Evolutionary conservation across 805 yeast genomes (phyloP).

Genomic region (Yarrowia porcina): DNA sequence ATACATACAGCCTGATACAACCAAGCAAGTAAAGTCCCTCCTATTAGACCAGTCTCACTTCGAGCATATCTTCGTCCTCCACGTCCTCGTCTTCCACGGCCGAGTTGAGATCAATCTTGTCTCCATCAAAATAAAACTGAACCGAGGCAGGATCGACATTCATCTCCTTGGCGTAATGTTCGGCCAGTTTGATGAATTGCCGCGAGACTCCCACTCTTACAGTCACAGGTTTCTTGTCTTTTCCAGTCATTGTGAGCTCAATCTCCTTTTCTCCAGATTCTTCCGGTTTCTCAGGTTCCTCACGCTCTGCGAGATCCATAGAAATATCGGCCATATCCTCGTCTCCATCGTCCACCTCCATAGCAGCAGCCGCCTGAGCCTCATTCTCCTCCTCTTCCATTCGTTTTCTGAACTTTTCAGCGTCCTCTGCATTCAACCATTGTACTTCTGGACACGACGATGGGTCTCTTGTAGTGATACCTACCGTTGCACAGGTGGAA

Average conservation of each 20-base stretch:
- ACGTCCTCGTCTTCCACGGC: not conserved
- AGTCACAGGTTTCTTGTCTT: not conserved
- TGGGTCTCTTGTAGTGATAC: not conserved
- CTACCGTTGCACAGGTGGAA: not conserved
- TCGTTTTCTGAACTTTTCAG: not conserved
- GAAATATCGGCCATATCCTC: not conserved
- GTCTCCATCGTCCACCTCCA: not conserved
- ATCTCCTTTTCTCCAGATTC: not conserved
- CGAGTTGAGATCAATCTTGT: not conserved
- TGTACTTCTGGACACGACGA: not conserved
- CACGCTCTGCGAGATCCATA: not conserved
- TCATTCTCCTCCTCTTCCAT: not conserved
- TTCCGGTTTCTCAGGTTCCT: not conserved
- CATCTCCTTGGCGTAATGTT: conserved; percentile 1
- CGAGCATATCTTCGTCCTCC: conserved; percentile 16
- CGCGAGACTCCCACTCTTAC: not conserved
- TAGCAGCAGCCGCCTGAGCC: no score
- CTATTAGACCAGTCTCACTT: not conserved
- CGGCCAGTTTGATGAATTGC: not conserved
- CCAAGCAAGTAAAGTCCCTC: no score
- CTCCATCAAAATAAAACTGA: not conserved
- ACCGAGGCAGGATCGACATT: not conserved
- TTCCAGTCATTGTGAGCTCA: conserved; percentile 1
- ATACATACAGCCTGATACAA: not conserved
- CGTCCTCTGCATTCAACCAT: not conserved